These are phyloP conservation scores for Claviceps humidiphila DNA, from an alignment of 2,329 filamentous ascomycete genomes.

Conservation along the genomic window DNA sequence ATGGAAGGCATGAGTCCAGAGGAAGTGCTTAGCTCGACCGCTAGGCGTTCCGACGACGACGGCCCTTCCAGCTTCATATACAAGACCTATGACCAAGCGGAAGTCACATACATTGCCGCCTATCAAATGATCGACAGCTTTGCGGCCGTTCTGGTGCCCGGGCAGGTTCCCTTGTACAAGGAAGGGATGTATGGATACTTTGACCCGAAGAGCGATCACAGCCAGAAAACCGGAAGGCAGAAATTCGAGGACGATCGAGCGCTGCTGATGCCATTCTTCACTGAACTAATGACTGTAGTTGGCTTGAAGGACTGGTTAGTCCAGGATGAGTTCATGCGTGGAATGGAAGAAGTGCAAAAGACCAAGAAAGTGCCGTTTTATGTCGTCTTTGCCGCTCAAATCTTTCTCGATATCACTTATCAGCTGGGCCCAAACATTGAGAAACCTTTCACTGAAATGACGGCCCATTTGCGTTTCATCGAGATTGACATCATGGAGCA, in stretches of 20 bases:
- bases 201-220: conserved; percentile 13
- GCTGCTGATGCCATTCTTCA: conserved; percentile 19
- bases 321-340: conserved; percentile 25
- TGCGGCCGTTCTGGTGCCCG: conserved; percentile 5
- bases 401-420: conserved; percentile 29
- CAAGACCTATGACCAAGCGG: background rate
- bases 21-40: background rate
- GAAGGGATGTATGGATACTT: conserved; percentile 15
- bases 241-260: conserved; percentile 23
- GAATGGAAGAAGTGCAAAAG: conserved; percentile 17
- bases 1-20: background rate
- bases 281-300: conserved; percentile 17
- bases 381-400: conserved; percentile 25
- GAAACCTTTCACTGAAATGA: conserved; percentile 3
- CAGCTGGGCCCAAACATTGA: conserved; percentile 11
- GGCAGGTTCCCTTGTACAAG: conserved; percentile 10
- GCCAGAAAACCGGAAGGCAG: conserved; percentile 13
- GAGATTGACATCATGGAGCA: background rate
- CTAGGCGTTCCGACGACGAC: background rate
- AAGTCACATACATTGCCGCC: background rate
- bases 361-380: conserved; percentile 21
- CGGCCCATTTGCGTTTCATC: background rate
- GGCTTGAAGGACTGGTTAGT: conserved; percentile 9
- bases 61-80: background rate
- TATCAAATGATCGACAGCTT: background rate